These are phyloP conservation scores for Reutealis trisperma DNA, from an alignment of 345 rosid genomes.

Conservation along the genomic window DNA sequence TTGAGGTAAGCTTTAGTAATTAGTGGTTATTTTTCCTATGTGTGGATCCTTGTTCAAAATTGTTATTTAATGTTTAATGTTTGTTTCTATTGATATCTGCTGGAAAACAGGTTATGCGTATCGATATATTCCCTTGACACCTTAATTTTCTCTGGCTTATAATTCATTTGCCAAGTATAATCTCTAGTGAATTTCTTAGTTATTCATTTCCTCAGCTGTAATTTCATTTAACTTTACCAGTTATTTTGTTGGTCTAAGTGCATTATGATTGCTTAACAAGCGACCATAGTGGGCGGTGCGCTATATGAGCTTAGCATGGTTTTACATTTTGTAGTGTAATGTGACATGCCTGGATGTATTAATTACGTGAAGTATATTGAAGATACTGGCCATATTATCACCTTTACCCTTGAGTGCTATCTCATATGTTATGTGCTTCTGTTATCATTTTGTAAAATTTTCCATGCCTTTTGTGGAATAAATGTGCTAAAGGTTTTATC, in stretches of 20 bases:
- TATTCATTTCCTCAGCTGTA: neutral
- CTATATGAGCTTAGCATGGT: neutral
- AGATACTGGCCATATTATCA: neutral
- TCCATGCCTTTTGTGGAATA: neutral
- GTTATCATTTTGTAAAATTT: neutral
- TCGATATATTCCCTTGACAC: neutral
- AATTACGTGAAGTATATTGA: neutral
- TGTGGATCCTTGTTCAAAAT: neutral
- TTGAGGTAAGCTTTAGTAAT: constrained; percentile 44
- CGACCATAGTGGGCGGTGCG: neutral
- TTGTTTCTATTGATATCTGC: neutral
- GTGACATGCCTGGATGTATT: neutral
- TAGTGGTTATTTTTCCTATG: neutral
- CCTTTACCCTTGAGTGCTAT: neutral
- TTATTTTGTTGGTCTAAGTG: neutral
- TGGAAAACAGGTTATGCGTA: neutral
- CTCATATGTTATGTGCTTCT: neutral
- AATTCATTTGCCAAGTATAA: too few relatives aligned
- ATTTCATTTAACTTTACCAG: neutral
- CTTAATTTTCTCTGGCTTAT: neutral
- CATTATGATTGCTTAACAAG: neutral
- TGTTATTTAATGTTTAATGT: neutral
- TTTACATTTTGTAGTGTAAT: neutral
- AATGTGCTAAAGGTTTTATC: neutral
- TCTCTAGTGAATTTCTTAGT: neutral